These are phyloP conservation scores for Suhomyces coccinellae DNA, from an alignment of 1,139 yeast species.

Conservation along the genomic window DNA sequence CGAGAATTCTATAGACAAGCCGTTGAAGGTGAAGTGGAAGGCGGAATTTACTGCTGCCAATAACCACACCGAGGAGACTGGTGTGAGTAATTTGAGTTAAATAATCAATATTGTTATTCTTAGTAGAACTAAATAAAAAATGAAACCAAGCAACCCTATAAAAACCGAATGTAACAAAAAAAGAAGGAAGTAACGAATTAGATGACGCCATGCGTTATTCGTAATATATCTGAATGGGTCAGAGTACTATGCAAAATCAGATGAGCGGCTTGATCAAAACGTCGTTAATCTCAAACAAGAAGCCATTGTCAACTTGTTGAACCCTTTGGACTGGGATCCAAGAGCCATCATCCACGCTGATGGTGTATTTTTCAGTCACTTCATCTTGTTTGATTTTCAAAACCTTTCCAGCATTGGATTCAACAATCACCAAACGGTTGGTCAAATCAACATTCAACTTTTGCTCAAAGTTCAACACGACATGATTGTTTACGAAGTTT, in stretches of 20 bases:
- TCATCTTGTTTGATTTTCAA: conserved; percentile 42
- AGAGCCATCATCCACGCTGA: conserved; percentile 23
- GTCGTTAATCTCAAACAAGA: conserved; percentile 32
- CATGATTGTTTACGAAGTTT: conserved; percentile 55
- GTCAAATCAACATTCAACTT: conserved; percentile 19
- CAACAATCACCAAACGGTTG: conserved; percentile 28
- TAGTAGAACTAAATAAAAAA: conserved; percentile 8
- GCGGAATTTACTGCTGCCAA: conserved; percentile 57
- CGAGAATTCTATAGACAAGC: conserved; percentile 48
- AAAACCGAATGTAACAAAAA: not conserved
- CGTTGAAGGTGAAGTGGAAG: conserved; percentile 82
- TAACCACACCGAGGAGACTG: conserved; percentile 52
- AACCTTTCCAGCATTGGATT: conserved; percentile 41
- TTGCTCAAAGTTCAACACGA: conserved; percentile 32
- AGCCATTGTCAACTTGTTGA: conserved; percentile 58
- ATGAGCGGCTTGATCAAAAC: conserved; percentile 15
- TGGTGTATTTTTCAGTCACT: conserved; percentile 27
- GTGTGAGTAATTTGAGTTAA: conserved; percentile 42
- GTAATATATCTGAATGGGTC: not conserved
- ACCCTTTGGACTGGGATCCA: conserved; percentile 42
- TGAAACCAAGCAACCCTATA: not conserved
- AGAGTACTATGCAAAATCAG: not conserved
- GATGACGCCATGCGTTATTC: no score
- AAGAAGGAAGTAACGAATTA: not conserved
- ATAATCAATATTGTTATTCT: conserved; percentile 2